These are phyloP conservation scores for Aspergillus funiculosus DNA, from an alignment of 495 filamentous ascomycete genomes.

Conservation along the genomic window DNA sequence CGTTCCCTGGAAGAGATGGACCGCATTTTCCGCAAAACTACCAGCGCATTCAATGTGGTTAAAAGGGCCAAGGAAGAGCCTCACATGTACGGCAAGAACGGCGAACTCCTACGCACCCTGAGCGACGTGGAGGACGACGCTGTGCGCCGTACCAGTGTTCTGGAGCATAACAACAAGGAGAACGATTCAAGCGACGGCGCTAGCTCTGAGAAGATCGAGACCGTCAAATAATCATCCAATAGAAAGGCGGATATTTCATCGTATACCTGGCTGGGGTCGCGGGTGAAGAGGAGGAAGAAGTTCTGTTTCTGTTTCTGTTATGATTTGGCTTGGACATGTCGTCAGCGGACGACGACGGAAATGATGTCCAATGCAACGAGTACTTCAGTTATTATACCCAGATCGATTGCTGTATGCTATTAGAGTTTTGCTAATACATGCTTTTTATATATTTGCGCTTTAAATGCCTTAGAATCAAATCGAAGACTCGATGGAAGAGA, in stretches of 20 bases:
- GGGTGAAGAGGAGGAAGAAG: background rate
- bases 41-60: constrained; percentile 52
- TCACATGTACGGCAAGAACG: constrained; percentile 63
- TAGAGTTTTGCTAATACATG: too few relatives aligned
- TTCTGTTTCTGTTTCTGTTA: background rate
- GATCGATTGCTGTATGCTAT: constrained; percentile 1
- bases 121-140: constrained; percentile 37
- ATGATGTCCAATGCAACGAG: background rate
- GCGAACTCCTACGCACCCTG: constrained; percentile 49
- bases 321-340: background rate
- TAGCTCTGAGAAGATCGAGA: constrained; percentile 24
- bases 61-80: constrained; percentile 54
- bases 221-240: background rate
- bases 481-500: too few relatives aligned
- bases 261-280: too few relatives aligned
- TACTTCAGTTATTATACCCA: constrained; percentile 1
- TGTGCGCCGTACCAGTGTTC: constrained; percentile 29
- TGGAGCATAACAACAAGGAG: constrained; percentile 27
- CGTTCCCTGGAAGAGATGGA: constrained; percentile 75
- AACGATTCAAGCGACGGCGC: constrained; percentile 29
- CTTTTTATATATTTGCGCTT: too few relatives aligned
- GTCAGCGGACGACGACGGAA: too few relatives aligned
- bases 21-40: constrained; percentile 63
- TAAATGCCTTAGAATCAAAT: too few relatives aligned
- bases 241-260: too few relatives aligned